phyloP scores from a whole-genome alignment of 352 stramenopile genomes.

The Phytopythium delawarense region DNA sequence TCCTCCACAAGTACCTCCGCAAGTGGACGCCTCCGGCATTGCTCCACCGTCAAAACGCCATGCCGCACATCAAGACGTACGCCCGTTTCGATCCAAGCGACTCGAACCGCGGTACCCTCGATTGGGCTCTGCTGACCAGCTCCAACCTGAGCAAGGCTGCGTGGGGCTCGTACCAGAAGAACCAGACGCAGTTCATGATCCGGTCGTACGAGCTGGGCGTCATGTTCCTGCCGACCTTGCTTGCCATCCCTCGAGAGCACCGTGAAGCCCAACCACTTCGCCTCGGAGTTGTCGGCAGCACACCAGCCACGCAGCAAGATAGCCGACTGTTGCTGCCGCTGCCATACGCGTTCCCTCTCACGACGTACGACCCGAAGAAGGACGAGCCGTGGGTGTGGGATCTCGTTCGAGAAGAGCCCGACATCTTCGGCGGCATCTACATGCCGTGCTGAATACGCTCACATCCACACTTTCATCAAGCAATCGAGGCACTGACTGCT shows the following conservation, averaged over 20 bases:
- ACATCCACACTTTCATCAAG: background rate
- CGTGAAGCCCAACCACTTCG: slow-evolving; percentile 1
- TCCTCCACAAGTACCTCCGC: slow-evolving; percentile 80
- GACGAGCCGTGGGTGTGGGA: slow-evolving; percentile 86
- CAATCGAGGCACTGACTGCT: background rate
- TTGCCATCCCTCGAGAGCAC: slow-evolving; percentile 8
- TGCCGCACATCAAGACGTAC: slow-evolving; percentile 85
- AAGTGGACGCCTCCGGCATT: slow-evolving; percentile 57
- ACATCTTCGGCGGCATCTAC: slow-evolving; percentile 72
- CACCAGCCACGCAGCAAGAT: slow-evolving; percentile 5
- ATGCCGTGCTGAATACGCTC: slow-evolving; percentile 26
- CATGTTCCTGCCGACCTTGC: slow-evolving; percentile 51
- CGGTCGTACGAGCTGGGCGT: slow-evolving; percentile 80
- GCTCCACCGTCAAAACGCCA: slow-evolving; percentile 68
- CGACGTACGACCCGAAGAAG: slow-evolving; percentile 56
- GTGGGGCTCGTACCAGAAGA: slow-evolving; percentile 74
- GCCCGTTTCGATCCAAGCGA: slow-evolving; percentile 46
- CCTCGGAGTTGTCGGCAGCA: slow-evolving; percentile 34
- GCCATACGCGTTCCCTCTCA: slow-evolving; percentile 65
- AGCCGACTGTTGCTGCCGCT: slow-evolving; percentile 33
- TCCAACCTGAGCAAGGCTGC: slow-evolving; percentile 82
- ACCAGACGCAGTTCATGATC: slow-evolving; percentile 75
- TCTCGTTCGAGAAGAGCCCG: slow-evolving; percentile 52
- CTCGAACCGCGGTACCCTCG: slow-evolving; percentile 25
- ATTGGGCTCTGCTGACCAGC: slow-evolving; percentile 79